Conservation (phyloP, 2,329 filamentous ascomycete species). For the Laburnicola sp. region DNA sequence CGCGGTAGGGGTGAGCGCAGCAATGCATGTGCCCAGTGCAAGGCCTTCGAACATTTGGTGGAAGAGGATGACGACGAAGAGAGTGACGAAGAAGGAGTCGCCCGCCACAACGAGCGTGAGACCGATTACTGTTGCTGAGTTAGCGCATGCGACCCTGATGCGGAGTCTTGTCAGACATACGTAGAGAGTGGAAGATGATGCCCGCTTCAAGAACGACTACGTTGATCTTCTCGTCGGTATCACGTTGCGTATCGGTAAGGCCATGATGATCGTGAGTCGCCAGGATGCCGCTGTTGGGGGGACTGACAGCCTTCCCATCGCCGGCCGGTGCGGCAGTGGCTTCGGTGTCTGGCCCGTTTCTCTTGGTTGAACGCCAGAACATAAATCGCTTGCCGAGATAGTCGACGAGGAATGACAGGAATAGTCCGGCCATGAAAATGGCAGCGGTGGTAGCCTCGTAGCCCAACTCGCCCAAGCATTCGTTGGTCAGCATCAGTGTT, state of each 20-base stretch:
- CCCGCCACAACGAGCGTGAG: conserved; percentile 61
- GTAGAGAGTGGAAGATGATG: conserved; percentile 73
- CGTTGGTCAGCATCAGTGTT: conserved; percentile 69
- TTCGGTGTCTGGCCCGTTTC: conserved; percentile 18
- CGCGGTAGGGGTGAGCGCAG: conserved; percentile 54
- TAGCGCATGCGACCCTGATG: not conserved
- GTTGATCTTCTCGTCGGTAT: conserved; percentile 55
- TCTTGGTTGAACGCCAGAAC: conserved; percentile 36
- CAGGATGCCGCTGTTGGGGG: conserved; percentile 19
- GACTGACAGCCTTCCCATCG: conserved; percentile 20
- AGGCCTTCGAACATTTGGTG: conserved; percentile 80
- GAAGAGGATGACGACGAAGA: conserved; percentile 69
- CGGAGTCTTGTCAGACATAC: conserved; percentile 47
- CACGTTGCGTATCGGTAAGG: conserved; percentile 25
- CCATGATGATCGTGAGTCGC: conserved; percentile 13
- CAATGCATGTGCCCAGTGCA: conserved; percentile 72
- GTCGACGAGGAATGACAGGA: conserved; percentile 73
- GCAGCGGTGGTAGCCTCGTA: conserved; percentile 73
- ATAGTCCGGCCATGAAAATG: conserved; percentile 73
- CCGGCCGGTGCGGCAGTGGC: conserved; percentile 7
- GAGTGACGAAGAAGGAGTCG: conserved; percentile 56
- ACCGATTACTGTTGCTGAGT: conserved; percentile 57
- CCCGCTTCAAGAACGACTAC: conserved; percentile 73
- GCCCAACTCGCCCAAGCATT: conserved; percentile 65
- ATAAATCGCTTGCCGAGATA: conserved; percentile 66